phyloP scores from a whole-genome alignment of 139 green algal species.

The Eudorina sp. region DNA sequence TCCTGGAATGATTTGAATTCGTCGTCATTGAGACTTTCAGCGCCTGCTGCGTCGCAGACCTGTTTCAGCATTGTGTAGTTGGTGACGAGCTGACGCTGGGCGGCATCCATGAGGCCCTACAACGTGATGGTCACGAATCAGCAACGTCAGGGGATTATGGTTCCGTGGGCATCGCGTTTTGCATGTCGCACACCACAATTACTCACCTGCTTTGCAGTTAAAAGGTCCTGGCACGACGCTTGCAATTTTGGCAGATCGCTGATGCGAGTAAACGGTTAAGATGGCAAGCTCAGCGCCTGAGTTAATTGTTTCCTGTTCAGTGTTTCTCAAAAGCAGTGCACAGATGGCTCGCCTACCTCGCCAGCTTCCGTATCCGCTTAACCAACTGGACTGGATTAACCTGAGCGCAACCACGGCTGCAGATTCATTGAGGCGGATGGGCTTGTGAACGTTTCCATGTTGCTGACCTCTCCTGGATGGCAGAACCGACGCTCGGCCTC shows the following conservation, averaged over 20 bases:
- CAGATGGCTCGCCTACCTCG: background rate
- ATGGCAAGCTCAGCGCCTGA: no score
- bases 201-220: constrained; percentile 30
- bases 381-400: constrained; percentile 16
- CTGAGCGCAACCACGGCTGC: background rate
- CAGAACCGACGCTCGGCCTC: constrained; percentile 21
- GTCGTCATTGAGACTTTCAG: background rate
- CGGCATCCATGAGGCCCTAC: constrained; percentile 35
- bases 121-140: no score
- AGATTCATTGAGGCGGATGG: background rate
- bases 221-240: constrained; percentile 14
- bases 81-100: constrained; percentile 21
- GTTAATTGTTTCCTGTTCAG: no score
- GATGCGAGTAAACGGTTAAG: no score
- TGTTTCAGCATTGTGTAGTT: constrained; percentile 23
- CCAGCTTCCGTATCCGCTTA: constrained; percentile 6
- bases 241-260: constrained; percentile 40
- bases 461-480: background rate
- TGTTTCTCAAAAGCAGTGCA: no score
- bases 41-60: constrained; percentile 11
- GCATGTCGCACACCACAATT: no score
- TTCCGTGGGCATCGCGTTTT: no score
- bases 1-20: constrained; percentile 12
- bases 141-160: no score
- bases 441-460: background rate